Percentiles rank a stretch among this genome's conserved stretches.
phyloP scores from a whole-genome alignment of 805 yeast genomes.

The Candida takata region DNA sequence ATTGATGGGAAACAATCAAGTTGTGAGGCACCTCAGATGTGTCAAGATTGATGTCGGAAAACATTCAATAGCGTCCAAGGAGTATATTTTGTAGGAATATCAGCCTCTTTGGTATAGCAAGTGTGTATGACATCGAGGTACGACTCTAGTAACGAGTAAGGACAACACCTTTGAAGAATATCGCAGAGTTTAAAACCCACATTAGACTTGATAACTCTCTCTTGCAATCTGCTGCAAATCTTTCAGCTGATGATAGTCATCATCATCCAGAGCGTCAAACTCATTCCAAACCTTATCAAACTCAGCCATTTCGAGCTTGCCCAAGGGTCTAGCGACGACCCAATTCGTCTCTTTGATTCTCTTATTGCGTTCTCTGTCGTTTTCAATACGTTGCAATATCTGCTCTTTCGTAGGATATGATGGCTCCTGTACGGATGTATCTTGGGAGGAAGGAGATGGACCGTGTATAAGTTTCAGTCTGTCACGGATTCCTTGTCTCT shows the following conservation, averaged over 20 bases:
- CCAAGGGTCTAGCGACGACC: constrained; percentile 50
- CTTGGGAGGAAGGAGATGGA: neutral
- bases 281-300: constrained; percentile 40
- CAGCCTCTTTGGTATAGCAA: too few species aligned
- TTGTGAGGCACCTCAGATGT: too few species aligned
- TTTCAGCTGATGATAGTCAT: constrained; percentile 43
- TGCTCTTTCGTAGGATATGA: constrained; percentile 36
- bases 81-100: too few species aligned
- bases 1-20: too few species aligned
- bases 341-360: constrained; percentile 75
- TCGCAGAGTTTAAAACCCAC: too few species aligned
- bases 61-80: too few species aligned
- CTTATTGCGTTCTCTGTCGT: constrained; percentile 87
- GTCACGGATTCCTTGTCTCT: constrained; percentile 10
- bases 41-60: too few species aligned
- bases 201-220: constrained; percentile 34
- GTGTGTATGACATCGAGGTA: too few species aligned
- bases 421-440: neutral
- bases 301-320: constrained; percentile 36
- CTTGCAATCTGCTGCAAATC: constrained; percentile 51
- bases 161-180: too few species aligned
- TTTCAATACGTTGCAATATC: constrained; percentile 76
- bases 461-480: constrained; percentile 9
- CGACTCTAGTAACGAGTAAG: too few species aligned
- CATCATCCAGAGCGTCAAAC: constrained; percentile 31